phyloP scores from a whole-genome alignment of 805 yeast species.

The Wickerhamiella vanderwaltii region DNA sequence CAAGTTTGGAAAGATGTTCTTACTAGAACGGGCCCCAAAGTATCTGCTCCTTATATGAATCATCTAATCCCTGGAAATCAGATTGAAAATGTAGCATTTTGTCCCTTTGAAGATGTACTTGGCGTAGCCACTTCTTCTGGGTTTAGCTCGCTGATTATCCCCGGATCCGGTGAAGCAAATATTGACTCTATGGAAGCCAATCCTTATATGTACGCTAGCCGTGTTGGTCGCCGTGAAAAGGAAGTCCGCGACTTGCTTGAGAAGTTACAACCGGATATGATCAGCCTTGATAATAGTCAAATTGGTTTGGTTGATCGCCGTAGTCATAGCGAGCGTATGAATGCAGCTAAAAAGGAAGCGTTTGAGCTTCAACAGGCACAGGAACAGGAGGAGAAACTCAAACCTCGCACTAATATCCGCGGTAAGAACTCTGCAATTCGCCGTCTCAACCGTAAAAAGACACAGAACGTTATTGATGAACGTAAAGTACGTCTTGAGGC shows the following conservation, averaged over 20 bases:
- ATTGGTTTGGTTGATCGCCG: conserved; percentile 76
- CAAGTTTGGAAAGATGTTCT: conserved; percentile 86
- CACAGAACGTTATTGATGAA: conserved; percentile 74
- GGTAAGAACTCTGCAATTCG: conserved; percentile 78
- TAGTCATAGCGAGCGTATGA: conserved; percentile 50
- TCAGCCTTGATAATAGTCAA: conserved; percentile 73
- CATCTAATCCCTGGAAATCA: conserved; percentile 72
- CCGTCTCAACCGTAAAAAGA: conserved; percentile 68
- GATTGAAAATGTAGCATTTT: conserved; percentile 55
- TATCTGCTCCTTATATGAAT: conserved; percentile 80
- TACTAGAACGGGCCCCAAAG: conserved; percentile 38
- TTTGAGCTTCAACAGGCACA: conserved; percentile 32
- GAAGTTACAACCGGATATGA: conserved; percentile 86
- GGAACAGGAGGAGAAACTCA: conserved; percentile 40
- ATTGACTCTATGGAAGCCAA: conserved; percentile 86
- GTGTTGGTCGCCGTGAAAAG: conserved; percentile 82
- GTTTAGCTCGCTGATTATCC: conserved; percentile 73
- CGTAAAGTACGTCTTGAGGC: conserved; percentile 66
- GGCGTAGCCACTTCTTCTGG: conserved; percentile 78
- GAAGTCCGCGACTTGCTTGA: conserved; percentile 80
- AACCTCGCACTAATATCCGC: conserved; percentile 54
- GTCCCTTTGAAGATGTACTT: conserved; percentile 93
- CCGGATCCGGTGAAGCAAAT: conserved; percentile 98
- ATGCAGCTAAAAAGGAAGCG: conserved; percentile 36
- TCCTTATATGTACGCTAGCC: conserved; percentile 85